Base-by-base conservation (phyloP, 78 protist genomes). In the Pigoraptor vietnamica region DNA sequence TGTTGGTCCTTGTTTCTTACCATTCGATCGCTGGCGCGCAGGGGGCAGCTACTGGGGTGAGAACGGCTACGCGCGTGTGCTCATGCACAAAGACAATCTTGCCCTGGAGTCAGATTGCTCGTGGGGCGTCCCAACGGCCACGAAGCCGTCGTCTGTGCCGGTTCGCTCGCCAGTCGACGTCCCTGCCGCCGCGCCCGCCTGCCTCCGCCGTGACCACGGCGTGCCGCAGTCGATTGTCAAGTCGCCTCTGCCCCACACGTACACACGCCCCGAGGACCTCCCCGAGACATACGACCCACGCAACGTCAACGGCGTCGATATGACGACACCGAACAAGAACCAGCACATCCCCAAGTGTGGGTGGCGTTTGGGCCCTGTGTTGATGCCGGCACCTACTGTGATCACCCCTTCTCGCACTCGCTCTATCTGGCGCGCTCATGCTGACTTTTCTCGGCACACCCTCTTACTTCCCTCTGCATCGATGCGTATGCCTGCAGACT, bases 301-400 rank as follows among this genome's bases (percentile, higher is more conserved):
- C 90, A 79, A 95, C 91, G 33, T 92, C 67, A 91, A 36, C 67
- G 96, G 96, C 35, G 48, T n/a, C 82, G 91, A 90, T 94, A 94
- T 86, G 94, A n/a, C 90, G 56, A 92, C 97, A 37, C 0, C 82
- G 84, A 24, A 36, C 82, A 82, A 35, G 87, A 97, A 96, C 95
- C 97, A 97, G 96, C 97, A 96, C 93, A 94, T 95, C 33, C 98
- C 98, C 39, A 92, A 90, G 95, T 95, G n/a, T n/a, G n/a, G n/a
- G n/a, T n/a, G n/a, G n/a, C n/a, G n/a, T n/a, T n/a, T n/a, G n/a
- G n/a, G n/a, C n/a, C n/a, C n/a, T n/a, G n/a, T n/a, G n/a, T n/a
- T n/a, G n/a, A n/a, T n/a, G n/a, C n/a, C n/a, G n/a, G n/a, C n/a
- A n/a, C n/a, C n/a, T n/a, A n/a, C n/a, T n/a, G n/a, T n/a, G n/a